Percentiles rank a stretch among this genome's conserved stretches.
phyloP scores from a whole-genome alignment of 2,329 filamentous ascomycete genomes.

The Penicillium psychrosexuale region DNA sequence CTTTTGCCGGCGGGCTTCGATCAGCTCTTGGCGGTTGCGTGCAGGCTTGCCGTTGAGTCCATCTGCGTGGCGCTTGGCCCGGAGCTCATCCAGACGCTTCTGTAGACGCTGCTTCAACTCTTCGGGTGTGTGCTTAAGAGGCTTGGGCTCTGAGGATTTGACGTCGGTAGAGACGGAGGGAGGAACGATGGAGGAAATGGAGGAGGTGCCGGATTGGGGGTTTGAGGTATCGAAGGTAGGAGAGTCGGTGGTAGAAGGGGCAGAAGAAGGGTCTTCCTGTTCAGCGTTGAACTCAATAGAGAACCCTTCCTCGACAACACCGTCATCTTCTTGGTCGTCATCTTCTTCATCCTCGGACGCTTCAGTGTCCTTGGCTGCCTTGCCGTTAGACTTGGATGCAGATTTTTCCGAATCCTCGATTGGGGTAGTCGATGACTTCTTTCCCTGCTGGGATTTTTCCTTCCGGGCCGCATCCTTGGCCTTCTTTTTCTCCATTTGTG shows the following conservation, averaged over 20 bases:
- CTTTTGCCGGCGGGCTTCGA: conserved; percentile 83
- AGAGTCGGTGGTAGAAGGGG: conserved; percentile 54
- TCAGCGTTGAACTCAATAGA: conserved; percentile 46
- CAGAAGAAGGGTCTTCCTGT: conserved; percentile 39
- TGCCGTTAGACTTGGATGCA: conserved; percentile 18
- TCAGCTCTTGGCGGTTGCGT: conserved; percentile 82
- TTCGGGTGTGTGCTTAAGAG: conserved; percentile 66
- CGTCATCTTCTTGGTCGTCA: conserved; percentile 34
- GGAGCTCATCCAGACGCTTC: conserved; percentile 78
- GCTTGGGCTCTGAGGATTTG: conserved; percentile 51
- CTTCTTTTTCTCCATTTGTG: conserved; percentile 51
- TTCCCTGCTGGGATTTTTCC: conserved; percentile 31
- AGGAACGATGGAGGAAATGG: conserved; percentile 64
- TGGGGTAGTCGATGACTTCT: conserved; percentile 19
- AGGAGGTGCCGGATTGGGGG: conserved; percentile 58
- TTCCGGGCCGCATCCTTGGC: conserved; percentile 40
- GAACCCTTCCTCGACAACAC: conserved; percentile 50
- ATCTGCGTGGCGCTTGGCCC: conserved; percentile 82
- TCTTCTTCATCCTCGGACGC: conserved; percentile 24
- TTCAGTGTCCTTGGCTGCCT: conserved; percentile 18
- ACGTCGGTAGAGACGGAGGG: conserved; percentile 29
- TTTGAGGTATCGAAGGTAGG: conserved; percentile 54
- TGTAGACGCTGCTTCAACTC: conserved; percentile 74
- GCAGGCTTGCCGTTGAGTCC: conserved; percentile 77
- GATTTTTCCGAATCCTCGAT: conserved; percentile 22